phyloP scores from a whole-genome alignment of 768 basidiomycete species.

The Rhizopogon roseolus region DNA sequence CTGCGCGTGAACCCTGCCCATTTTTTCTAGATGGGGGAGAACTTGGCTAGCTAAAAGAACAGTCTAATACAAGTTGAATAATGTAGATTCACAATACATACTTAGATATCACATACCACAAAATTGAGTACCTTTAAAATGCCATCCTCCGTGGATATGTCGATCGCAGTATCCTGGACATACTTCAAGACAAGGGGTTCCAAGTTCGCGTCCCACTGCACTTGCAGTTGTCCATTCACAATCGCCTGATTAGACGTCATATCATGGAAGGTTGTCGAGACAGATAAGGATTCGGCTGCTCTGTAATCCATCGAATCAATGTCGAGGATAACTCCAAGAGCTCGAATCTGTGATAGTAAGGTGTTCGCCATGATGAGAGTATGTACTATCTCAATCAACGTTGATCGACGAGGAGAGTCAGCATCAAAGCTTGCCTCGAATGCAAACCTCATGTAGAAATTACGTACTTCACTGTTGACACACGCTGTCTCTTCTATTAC shows the following conservation, averaged over 20 bases:
- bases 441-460: background rate
- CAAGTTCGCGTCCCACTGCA: conserved; percentile 26
- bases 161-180: conserved; percentile 8
- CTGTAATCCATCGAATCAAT: conserved; percentile 46
- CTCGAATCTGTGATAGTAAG: conserved; percentile 35
- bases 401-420: background rate
- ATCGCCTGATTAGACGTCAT: conserved; percentile 52
- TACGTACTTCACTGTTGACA: background rate
- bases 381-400: background rate
- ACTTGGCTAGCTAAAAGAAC: conserved; percentile 41
- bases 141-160: conserved; percentile 17
- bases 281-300: conserved; percentile 31
- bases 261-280: conserved; percentile 29
- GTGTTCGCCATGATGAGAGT: conserved; percentile 11
- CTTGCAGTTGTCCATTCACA: conserved; percentile 29
- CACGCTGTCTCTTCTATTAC: background rate
- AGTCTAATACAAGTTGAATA: conserved; percentile 24
- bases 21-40: conserved; percentile 30
- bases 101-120: conserved; percentile 23
- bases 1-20: conserved; percentile 41
- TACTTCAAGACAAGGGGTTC: conserved; percentile 29
- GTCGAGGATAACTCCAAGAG: conserved; percentile 31
- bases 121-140: conserved; percentile 33
- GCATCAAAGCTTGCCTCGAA: no score
- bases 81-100: background rate